A percentile compares a stretch with the other conserved stretches of the same genome.
These are phyloP conservation scores for Lasiosphaeria hispida DNA, from an alignment of 495 filamentous ascomycete genomes.

Conservation along the genomic window DNA sequence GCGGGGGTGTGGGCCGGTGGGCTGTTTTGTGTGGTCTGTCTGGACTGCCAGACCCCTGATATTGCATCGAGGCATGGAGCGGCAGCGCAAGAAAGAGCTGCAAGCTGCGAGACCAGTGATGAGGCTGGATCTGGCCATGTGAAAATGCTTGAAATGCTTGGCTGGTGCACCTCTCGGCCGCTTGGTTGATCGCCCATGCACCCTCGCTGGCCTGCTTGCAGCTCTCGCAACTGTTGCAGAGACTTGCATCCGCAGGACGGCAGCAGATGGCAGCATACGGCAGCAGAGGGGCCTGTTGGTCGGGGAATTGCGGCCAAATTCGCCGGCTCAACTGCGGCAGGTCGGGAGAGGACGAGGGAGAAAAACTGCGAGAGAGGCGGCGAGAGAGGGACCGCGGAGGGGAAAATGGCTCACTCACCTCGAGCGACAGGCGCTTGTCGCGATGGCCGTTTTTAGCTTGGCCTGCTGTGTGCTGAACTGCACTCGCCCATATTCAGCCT, in stretches of 20 bases:
- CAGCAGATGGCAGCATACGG: neutral
- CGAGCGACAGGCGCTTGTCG: slow-evolving; percentile 15
- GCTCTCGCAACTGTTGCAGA: neutral
- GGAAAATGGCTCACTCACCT: slow-evolving; percentile 20
- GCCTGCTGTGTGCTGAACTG: neutral
- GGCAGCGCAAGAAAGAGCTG: neutral
- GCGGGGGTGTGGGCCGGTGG: neutral
- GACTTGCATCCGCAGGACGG: slow-evolving; percentile 11
- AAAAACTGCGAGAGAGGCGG: neutral
- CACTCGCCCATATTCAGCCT: slow-evolving; percentile 17
- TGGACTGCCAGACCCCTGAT: neutral
- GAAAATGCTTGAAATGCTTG: slow-evolving; percentile 11
- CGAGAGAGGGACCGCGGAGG: neutral
- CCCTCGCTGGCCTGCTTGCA: slow-evolving; percentile 3
- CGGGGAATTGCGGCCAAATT: slow-evolving; percentile 34
- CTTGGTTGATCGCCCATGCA: slow-evolving; percentile 8
- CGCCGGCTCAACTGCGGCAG: slow-evolving; percentile 24
- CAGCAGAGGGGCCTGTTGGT: slow-evolving; percentile 8
- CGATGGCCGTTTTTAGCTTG: slow-evolving; percentile 6
- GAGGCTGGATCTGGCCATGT: slow-evolving; percentile 27
- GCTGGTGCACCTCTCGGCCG: slow-evolving; percentile 3
- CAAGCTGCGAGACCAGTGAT: slow-evolving; percentile 20
- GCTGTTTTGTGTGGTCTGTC: neutral
- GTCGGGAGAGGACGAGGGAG: slow-evolving; percentile 10
- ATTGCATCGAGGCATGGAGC: neutral